Conservation (phyloP, 441 rosid genomes). For the Pelargonium citronellum region DNA sequence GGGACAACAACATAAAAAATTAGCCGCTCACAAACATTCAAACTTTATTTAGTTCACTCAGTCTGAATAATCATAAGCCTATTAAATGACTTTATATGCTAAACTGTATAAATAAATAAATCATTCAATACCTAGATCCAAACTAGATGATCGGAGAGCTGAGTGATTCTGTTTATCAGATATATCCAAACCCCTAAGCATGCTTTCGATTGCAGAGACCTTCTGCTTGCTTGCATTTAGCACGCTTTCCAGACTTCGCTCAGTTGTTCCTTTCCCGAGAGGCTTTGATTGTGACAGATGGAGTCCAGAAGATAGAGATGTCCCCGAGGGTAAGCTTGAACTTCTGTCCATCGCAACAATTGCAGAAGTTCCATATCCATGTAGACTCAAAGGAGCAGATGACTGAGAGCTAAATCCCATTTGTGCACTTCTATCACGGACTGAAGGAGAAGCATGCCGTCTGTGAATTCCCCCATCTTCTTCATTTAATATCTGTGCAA, state of each 20-base stretch:
- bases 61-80: conserved; percentile 13
- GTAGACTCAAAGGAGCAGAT: conserved; percentile 44
- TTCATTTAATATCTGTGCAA: conserved; percentile 72
- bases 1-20: conserved; percentile 55
- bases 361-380: conserved; percentile 95
- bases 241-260: conserved; percentile 91
- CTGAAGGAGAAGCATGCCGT: conserved; percentile 93
- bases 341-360: conserved; percentile 93
- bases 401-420: conserved; percentile 49
- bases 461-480: conserved; percentile 95
- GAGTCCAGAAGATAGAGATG: conserved; percentile 72
- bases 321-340: conserved; percentile 66
- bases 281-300: conserved; percentile 69
- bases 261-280: conserved; percentile 53
- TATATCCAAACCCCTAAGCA: conserved; percentile 90
- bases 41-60: conserved; percentile 16
- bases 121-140: conserved; percentile 88
- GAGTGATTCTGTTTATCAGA: conserved; percentile 74
- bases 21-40: conserved; percentile 46
- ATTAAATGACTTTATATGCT: conserved; percentile 19
- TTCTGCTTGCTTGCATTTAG: conserved; percentile 97
- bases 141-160: conserved; percentile 74
- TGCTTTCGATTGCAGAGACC: conserved; percentile 97
- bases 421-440: conserved; percentile 78
- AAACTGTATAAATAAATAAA: conserved; percentile 21